Evolutionary conservation across 176 grass and related monocot species (phyloP).

Genomic region (Avena atlantica): DNA sequence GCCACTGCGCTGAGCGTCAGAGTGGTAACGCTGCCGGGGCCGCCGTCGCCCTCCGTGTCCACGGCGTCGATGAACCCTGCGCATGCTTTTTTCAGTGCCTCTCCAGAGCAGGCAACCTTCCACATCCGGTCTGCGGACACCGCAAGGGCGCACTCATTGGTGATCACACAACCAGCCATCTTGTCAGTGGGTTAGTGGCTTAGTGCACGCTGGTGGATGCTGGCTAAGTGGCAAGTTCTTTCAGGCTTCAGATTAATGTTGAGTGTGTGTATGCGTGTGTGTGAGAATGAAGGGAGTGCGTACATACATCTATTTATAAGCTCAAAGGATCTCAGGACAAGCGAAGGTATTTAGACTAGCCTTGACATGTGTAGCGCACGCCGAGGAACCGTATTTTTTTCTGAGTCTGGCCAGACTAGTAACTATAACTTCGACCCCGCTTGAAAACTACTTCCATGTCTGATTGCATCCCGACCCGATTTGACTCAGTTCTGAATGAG

Average conservation of each 20-base stretch:
- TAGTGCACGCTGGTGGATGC: not conserved
- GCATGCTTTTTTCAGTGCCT: slow-evolving; percentile 9
- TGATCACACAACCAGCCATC: slow-evolving; percentile 36
- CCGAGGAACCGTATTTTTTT: no score
- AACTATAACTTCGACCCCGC: no score
- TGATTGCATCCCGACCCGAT: no score
- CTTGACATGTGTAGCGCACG: not conserved
- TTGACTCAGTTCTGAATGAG: no score
- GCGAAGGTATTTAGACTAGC: not conserved
- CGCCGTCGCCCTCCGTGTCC: slow-evolving; percentile 40
- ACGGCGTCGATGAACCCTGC: slow-evolving; percentile 24
- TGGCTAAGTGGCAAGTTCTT: not conserved
- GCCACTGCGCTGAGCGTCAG: slow-evolving; percentile 28
- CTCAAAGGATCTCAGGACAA: not conserved
- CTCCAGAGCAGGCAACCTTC: slow-evolving; percentile 6
- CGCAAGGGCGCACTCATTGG: slow-evolving; percentile 19
- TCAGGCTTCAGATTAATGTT: not conserved
- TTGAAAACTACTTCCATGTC: no score
- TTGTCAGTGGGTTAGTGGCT: no score
- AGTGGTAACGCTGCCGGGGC: slow-evolving; percentile 31
- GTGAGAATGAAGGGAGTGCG: not conserved
- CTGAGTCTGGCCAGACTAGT: no score
- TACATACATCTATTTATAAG: not conserved
- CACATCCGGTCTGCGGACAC: slow-evolving; percentile 39
- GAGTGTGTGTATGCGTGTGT: not conserved